Evolutionary conservation across 1,139 yeast species (phyloP).

Genomic region (Blastobotrys indianensis): DNA sequence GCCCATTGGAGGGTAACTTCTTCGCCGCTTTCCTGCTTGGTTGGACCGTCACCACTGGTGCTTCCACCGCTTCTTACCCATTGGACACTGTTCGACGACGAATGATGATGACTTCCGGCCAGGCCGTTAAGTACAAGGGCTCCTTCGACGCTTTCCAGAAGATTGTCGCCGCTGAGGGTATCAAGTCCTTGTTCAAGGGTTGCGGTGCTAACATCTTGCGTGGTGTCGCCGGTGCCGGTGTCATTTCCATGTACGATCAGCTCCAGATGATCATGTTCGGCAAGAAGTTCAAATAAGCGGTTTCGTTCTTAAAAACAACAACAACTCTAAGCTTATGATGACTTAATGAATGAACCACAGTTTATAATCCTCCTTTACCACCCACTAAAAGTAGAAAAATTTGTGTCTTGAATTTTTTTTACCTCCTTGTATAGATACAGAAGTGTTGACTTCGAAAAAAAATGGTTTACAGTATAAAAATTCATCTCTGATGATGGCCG

Average conservation of each 20-base stretch:
- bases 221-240: conserved; percentile 89
- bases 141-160: conserved; percentile 67
- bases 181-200: conserved; percentile 70
- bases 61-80: conserved; percentile 77
- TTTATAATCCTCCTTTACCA: not conserved
- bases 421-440: too few species aligned
- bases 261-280: conserved; percentile 68
- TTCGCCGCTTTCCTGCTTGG: conserved; percentile 71
- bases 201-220: conserved; percentile 84
- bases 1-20: conserved; percentile 66
- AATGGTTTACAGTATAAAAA: not conserved
- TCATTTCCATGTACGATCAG: conserved; percentile 45
- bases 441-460: not conserved
- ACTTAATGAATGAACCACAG: conserved; percentile 3
- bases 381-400: too few species aligned
- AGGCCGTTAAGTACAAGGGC: conserved; percentile 69
- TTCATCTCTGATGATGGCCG: not conserved
- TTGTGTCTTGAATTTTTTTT: too few species aligned
- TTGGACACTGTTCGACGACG: conserved; percentile 80
- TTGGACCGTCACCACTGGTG: conserved; percentile 75
- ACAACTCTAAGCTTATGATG: conserved; percentile 3
- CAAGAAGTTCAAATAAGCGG: conserved; percentile 50
- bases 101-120: conserved; percentile 85
- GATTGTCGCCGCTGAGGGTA: conserved; percentile 71
- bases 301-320: not conserved